phyloP scores from a whole-genome alignment of 1,284 basidiomycete genomes.

The Sphagnurus paluster region DNA sequence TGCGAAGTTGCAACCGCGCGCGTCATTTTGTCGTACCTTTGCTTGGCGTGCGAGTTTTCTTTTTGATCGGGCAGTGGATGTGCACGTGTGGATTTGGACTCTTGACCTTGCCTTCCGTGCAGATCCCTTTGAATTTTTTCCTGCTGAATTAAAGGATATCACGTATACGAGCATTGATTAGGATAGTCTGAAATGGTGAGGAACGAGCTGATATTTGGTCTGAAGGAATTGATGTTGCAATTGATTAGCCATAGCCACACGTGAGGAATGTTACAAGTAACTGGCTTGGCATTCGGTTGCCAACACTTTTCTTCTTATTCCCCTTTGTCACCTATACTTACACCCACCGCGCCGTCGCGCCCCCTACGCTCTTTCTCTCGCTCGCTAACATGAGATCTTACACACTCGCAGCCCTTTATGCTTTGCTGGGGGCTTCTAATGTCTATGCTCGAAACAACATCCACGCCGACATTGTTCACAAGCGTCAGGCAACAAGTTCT shows the following conservation, averaged over 20 bases:
- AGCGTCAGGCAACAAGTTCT: slow-evolving; percentile 25
- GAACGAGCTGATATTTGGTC: no score
- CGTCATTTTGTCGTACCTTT: no score
- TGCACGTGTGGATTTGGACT: no score
- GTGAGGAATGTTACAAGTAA: slow-evolving; percentile 1
- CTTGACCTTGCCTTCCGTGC: no score
- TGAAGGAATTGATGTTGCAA: no score
- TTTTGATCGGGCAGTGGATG: no score
- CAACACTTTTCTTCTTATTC: slow-evolving; percentile 14
- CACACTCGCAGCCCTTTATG: slow-evolving; percentile 43
- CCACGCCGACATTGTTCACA: slow-evolving; percentile 27
- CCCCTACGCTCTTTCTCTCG: slow-evolving; percentile 19
- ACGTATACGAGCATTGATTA: no score
- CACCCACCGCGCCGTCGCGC: slow-evolving; percentile 20
- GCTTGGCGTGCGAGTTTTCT: no score
- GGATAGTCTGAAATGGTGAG: no score
- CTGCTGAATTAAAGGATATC: no score
- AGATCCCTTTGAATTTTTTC: no score
- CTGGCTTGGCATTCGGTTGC: background rate
- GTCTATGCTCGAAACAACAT: slow-evolving; percentile 32
- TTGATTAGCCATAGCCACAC: background rate
- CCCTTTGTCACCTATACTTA: slow-evolving; percentile 10
- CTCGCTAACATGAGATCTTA: slow-evolving; percentile 40
- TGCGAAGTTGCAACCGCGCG: no score
- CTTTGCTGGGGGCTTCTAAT: slow-evolving; percentile 34